Percentiles rank a stretch among this genome's conserved stretches.
phyloP scores from a whole-genome alignment of 345 rosid species.

The Sapria himalayana region DNA sequence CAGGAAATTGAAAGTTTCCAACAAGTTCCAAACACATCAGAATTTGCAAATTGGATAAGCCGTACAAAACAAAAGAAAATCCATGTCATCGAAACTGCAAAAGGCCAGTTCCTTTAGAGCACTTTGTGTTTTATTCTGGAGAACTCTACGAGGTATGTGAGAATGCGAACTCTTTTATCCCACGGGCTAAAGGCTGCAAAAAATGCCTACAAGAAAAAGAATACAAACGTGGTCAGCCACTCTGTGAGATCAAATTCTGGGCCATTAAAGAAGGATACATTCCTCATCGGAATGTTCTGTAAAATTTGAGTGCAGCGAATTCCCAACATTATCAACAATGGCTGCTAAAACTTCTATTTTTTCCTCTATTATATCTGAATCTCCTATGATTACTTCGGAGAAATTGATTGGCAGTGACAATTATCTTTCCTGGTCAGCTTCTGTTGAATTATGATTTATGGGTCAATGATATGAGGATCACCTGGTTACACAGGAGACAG shows the following conservation, averaged over 20 bases:
- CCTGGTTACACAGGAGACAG: too few relatives aligned
- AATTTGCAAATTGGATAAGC: constrained; percentile 97
- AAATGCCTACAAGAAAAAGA: constrained; percentile 60
- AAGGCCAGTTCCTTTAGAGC: constrained; percentile 97
- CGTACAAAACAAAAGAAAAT: constrained; percentile 86
- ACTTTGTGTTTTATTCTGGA: constrained; percentile 71
- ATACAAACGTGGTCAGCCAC: constrained; percentile 20
- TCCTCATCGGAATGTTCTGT: too few relatives aligned
- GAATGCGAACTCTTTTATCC: constrained; percentile 31
- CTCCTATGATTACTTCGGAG: too few relatives aligned
- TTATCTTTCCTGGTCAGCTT: too few relatives aligned
- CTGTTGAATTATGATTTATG: too few relatives aligned
- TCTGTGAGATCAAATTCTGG: constrained; percentile 23
- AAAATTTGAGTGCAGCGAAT: too few relatives aligned
- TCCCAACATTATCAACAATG: too few relatives aligned
- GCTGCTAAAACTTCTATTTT: too few relatives aligned
- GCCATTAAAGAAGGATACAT: constrained; percentile 29
- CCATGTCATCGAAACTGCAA: constrained; percentile 68
- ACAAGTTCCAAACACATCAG: constrained; percentile 88
- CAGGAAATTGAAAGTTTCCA: too few relatives aligned
- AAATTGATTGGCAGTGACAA: too few relatives aligned
- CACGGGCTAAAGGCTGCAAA: constrained; percentile 70
- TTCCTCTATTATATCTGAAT: too few relatives aligned
- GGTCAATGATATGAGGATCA: too few relatives aligned
- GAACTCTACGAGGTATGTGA: constrained; percentile 76